Conservation (phyloP, 352 stramenopile genomes). For the Pythium rishiriense region DNA sequence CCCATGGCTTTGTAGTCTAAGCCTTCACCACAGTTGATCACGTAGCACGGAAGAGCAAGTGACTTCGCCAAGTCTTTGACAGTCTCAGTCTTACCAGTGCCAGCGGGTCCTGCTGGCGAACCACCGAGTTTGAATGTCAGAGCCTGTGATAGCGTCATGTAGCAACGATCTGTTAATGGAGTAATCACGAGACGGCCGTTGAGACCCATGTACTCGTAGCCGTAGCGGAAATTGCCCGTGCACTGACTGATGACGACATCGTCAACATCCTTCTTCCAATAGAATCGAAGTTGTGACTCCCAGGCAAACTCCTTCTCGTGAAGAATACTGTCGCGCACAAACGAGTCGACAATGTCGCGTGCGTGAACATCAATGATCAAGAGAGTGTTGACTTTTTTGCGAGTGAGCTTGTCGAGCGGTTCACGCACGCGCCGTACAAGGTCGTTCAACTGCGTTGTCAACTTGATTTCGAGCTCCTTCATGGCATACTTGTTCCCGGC, state of each 20-base stretch:
- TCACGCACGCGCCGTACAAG: constrained; percentile 91
- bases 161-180: constrained; percentile 92
- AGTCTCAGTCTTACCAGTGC: constrained; percentile 93
- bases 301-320: constrained; percentile 91
- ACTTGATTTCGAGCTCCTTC: constrained; percentile 90
- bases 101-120: constrained; percentile 86
- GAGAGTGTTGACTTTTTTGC: constrained; percentile 94
- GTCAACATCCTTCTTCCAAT: constrained; percentile 90
- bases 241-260: constrained; percentile 91
- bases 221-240: constrained; percentile 91
- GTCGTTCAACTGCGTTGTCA: constrained; percentile 90
- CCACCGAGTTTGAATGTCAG: constrained; percentile 92
- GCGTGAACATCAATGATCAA: constrained; percentile 91
- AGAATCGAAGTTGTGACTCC: constrained; percentile 90
- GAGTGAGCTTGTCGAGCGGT: constrained; percentile 74
- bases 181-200: constrained; percentile 93
- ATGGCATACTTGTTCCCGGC: constrained; percentile 93
- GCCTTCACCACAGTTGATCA: constrained; percentile 91
- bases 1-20: constrained; percentile 94
- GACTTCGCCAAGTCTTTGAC: constrained; percentile 94
- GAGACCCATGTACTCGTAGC: constrained; percentile 94
- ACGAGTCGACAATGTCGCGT: constrained; percentile 90
- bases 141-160: constrained; percentile 93
- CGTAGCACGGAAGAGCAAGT: constrained; percentile 90
- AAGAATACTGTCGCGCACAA: constrained; percentile 88